phyloP scores from a whole-genome alignment of 768 basidiomycete species.

The Lentinus tigrinus region DNA sequence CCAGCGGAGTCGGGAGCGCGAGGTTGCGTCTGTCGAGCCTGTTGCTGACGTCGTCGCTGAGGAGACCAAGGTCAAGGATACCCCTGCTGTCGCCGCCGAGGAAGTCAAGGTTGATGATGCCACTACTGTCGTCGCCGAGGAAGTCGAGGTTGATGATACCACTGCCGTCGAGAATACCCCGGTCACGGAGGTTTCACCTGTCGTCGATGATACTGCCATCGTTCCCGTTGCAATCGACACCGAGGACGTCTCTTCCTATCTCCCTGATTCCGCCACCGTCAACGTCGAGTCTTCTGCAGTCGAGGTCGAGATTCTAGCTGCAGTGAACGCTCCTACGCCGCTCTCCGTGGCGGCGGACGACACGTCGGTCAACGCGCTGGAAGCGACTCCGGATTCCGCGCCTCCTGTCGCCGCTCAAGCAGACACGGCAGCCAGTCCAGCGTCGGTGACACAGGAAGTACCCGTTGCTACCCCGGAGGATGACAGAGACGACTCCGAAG shows the following conservation, averaged over 20 bases:
- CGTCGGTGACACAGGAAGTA: no score
- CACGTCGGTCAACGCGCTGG: background rate
- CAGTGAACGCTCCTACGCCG: no score
- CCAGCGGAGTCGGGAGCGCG: constrained; percentile 14
- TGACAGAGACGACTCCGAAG: no score
- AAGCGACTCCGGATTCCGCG: background rate
- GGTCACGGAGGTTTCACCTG: background rate
- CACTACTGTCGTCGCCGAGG: background rate
- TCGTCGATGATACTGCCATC: background rate
- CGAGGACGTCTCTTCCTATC: no score
- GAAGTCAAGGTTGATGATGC: background rate
- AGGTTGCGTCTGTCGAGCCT: background rate
- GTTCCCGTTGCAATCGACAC: no score
- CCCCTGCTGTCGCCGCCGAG: no score
- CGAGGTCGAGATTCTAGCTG: background rate
- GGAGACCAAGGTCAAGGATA: background rate
- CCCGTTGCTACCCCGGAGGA: no score
- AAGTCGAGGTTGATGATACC: background rate
- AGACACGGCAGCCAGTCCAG: no score
- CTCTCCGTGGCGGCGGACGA: no score
- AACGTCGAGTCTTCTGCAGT: background rate
- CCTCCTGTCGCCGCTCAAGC: background rate
- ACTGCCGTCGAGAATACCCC: background rate
- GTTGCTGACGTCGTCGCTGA: no score
- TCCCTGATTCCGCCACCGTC: no score